These are phyloP conservation scores for Hypomyces perniciosus DNA, from an alignment of 2,329 filamentous ascomycete species.

Conservation along the genomic window DNA sequence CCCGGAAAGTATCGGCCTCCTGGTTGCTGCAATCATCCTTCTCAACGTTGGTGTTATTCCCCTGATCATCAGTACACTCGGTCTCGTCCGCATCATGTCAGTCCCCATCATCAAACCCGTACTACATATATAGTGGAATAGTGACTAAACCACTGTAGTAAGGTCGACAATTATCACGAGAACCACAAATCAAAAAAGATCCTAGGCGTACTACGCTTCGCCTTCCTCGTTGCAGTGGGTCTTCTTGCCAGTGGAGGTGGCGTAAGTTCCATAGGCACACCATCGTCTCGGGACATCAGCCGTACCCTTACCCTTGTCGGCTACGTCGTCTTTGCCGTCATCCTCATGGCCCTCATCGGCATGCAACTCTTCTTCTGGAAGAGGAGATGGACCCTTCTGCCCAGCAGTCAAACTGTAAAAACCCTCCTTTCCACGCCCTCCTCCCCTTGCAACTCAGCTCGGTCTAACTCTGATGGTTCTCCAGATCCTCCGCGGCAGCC, in stretches of 20 bases:
- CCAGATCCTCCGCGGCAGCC: conserved; percentile 15
- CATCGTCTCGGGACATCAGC: background rate
- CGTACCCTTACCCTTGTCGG: conserved; percentile 18
- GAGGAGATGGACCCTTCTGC: conserved; percentile 11
- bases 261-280: conserved; percentile 11
- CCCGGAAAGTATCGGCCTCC: conserved; percentile 18
- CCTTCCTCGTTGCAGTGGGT: conserved; percentile 14
- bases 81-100: conserved; percentile 23
- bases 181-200: conserved; percentile 16
- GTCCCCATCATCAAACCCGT: background rate
- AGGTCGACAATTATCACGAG: conserved; percentile 18
- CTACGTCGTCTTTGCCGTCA: conserved; percentile 18
- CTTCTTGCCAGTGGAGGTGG: conserved; percentile 19
- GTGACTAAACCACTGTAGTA: too few relatives aligned
- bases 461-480: background rate
- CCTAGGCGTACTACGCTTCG: conserved; percentile 13
- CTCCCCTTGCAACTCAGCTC: background rate
- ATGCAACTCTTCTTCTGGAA: conserved; percentile 15
- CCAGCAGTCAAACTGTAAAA: conserved; percentile 16
- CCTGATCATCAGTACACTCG: conserved; percentile 21
- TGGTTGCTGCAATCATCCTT: conserved; percentile 21
- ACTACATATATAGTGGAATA: too few relatives aligned
- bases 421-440: background rate
- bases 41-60: conserved; percentile 26
- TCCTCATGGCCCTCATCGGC: conserved; percentile 14